phyloP scores from a whole-genome alignment of 2,329 filamentous ascomycete genomes.

The Talaromyces atroroseus region DNA sequence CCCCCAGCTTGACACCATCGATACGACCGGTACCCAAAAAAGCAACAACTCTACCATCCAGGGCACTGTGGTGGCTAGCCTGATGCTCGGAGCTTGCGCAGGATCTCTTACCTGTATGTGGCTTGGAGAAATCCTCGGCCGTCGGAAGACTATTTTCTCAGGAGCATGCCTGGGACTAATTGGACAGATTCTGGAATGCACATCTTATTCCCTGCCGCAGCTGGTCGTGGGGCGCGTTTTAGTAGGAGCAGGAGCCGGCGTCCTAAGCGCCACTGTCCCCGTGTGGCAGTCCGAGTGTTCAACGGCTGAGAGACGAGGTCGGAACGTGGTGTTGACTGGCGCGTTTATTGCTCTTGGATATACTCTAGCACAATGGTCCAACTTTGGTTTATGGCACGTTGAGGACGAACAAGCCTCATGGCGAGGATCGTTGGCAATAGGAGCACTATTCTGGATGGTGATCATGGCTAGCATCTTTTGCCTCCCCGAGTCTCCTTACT shows the following conservation, averaged over 20 bases:
- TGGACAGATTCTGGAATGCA: conserved; percentile 40
- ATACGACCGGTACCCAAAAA: conserved; percentile 29
- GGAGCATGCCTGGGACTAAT: conserved; percentile 35
- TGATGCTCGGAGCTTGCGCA: conserved; percentile 42
- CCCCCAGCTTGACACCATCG: conserved; percentile 45
- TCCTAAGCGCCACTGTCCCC: conserved; percentile 41
- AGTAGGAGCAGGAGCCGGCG: conserved; percentile 38
- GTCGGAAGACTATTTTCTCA: conserved; percentile 38
- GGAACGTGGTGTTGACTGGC: conserved; percentile 47
- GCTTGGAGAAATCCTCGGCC: conserved; percentile 40
- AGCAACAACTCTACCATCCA: conserved; percentile 41
- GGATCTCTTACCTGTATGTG: conserved; percentile 42
- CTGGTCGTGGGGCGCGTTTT: conserved; percentile 43
- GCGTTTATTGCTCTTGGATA: conserved; percentile 44
- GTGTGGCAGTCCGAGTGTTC: conserved; percentile 40
- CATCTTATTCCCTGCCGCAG: conserved; percentile 37
- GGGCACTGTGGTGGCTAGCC: conserved; percentile 41
- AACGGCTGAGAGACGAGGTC: conserved; percentile 40
- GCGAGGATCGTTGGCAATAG: conserved; percentile 37
- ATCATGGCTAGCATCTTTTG: conserved; percentile 34
- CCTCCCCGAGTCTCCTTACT: conserved; percentile 13
- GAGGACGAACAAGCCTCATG: conserved; percentile 34
- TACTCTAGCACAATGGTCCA: conserved; percentile 45
- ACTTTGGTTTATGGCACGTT: conserved; percentile 39
- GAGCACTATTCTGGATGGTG: conserved; percentile 25